A percentile compares a stretch with the other conserved stretches of the same genome.
These are phyloP conservation scores for Atkinsonella texensis DNA, from an alignment of 2,329 filamentous ascomycete genomes.

Conservation along the genomic window DNA sequence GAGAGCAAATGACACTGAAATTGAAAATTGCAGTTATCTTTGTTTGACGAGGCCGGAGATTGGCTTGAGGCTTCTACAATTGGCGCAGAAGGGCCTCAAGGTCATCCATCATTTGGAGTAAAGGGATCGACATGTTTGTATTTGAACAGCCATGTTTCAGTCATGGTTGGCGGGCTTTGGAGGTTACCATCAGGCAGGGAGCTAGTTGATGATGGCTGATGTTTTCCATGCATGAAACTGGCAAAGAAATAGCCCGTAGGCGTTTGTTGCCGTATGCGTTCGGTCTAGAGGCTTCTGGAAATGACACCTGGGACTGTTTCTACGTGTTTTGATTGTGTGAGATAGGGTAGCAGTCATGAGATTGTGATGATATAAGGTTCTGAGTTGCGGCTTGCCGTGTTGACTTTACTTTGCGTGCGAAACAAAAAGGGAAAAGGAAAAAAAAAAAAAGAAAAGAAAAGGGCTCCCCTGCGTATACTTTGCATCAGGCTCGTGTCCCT, in stretches of 20 bases:
- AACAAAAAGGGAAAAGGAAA: too few relatives aligned
- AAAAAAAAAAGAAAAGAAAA: too few relatives aligned
- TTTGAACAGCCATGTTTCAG: background rate
- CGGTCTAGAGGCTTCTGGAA: slow-evolving; percentile 2
- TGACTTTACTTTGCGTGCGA: too few relatives aligned
- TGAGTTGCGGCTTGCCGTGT: background rate
- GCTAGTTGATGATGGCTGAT: slow-evolving; percentile 4
- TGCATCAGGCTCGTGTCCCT: too few relatives aligned
- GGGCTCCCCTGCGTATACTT: too few relatives aligned
- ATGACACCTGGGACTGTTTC: background rate
- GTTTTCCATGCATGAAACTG: slow-evolving; percentile 1
- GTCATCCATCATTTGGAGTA: slow-evolving; percentile 1
- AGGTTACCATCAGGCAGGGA: background rate
- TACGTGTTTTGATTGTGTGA: background rate
- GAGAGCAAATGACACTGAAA: background rate
- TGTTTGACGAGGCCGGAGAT: background rate
- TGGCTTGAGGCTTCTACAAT: background rate
- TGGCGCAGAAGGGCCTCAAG: background rate
- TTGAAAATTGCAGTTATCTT: background rate
- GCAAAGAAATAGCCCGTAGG: background rate
- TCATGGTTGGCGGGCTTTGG: background rate
- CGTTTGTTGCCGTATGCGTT: background rate
- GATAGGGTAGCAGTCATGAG: background rate
- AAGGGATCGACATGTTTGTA: background rate
- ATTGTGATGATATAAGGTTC: background rate